Evolutionary conservation across 495 filamentous ascomycete species (phyloP).

Genomic region (Lichenothelia convexa): DNA sequence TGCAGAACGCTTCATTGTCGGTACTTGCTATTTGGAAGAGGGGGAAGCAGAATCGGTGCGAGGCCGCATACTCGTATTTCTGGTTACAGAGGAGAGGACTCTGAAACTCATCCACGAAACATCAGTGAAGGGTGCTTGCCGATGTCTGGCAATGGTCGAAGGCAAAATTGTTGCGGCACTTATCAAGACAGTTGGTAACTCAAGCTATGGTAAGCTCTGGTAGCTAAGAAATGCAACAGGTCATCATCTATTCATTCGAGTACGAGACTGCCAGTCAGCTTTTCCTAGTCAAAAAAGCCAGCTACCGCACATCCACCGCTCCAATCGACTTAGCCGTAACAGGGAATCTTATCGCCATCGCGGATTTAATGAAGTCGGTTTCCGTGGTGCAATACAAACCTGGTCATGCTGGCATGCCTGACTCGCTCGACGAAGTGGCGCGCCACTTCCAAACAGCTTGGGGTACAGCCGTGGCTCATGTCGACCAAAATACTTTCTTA

Average conservation of each 20-base stretch:
- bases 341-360: conserved; percentile 56
- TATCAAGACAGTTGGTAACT: conserved; percentile 53
- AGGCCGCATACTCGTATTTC: conserved; percentile 71
- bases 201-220: not conserved
- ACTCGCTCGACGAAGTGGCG: conserved; percentile 49
- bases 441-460: conserved; percentile 67
- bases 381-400: conserved; percentile 50
- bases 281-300: conserved; percentile 43
- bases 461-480: conserved; percentile 55
- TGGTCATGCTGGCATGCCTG: conserved; percentile 23
- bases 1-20: conserved; percentile 70
- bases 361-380: conserved; percentile 87
- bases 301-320: conserved; percentile 65
- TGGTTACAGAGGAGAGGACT: conserved; percentile 53
- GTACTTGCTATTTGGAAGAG: conserved; percentile 61
- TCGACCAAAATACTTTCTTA: conserved; percentile 58
- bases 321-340: conserved; percentile 67
- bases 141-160: conserved; percentile 53
- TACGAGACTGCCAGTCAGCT: conserved; percentile 16
- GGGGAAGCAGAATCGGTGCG: conserved; percentile 31
- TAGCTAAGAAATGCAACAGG: conserved; percentile 6
- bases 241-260: conserved; percentile 25
- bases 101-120: conserved; percentile 48
- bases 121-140: conserved; percentile 54
- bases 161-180: conserved; percentile 71